Base-by-base conservation (phyloP, 2,329 filamentous ascomycete species). In the Dactylellina sp. region DNA sequence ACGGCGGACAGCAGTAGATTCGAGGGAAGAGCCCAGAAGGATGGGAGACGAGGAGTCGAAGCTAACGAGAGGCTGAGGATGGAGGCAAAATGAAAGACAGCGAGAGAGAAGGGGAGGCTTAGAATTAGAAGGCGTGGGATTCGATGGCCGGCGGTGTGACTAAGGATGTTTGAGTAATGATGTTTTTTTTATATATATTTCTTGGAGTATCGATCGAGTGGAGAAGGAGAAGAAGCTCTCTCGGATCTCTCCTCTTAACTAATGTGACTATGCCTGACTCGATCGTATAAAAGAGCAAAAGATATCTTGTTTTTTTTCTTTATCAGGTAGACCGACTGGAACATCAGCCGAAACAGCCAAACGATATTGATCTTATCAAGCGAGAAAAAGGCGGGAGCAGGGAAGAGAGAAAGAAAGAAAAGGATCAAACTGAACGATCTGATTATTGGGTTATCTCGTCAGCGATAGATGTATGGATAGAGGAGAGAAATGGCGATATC, bases 361-460 rank as follows among this genome's bases (percentile, higher is more conserved):
- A 40, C 37, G 25, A 9, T 28, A 20, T 39, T 49, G 35, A 59
- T 44, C 62, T 59, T 66, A 59, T 68, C 55, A 68, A 68, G 63
- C 63, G 63, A 60, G 52, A 44, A 46, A 60, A 47, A 25, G 9
- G 25, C 39, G 25, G 22, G 35, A 37, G 16, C 5, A 7, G 49
- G 28, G n/a, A n/a, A n/a, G n/a, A n/a, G n/a, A n/a, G n/a, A n/a
- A n/a, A n/a, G n/a, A n/a, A n/a, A n/a, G n/a, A n/a, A 49, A 20
- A 25, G 11, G 20, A 24, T 32, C 9, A 32, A 32, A n/a, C n/a
- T n/a, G n/a, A n/a, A n/a, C n/a, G n/a, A n/a, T n/a, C n/a, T n/a
- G n/a, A n/a, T n/a, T n/a, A n/a, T n/a, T n/a, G 42, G 42, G 12
- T 47, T 18, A 18, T 20, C 20, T 20, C 42, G 42, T 20, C 7